Base-by-base conservation (phyloP, 805 yeast genomes). In the Kregervanrija pseudodelftensis region DNA sequence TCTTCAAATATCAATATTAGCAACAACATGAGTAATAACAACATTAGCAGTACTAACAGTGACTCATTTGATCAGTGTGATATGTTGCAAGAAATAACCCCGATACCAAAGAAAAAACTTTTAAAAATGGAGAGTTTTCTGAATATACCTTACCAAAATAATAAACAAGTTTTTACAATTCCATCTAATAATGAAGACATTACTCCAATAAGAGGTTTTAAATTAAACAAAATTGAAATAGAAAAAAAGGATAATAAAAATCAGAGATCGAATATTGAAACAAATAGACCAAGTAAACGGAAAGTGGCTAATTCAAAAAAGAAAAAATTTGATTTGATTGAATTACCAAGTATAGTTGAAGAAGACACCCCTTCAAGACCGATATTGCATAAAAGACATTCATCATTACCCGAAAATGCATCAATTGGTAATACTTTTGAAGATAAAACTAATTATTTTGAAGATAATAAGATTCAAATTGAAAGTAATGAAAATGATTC, bases 71-170 rank as follows among this genome's bases (percentile, higher is more conserved):
- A 22, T 7, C 28, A 22, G 28, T 22, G 28, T 22, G 28, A 22
- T 22, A 22, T 22, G 7, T 22, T 22, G 7, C 28, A 22, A 7
- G 28, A 22, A 5, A 22, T 22, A 4, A 22, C 11, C 30, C 4
- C 17, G 22, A 17, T 32, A 12, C 30, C 41, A 14, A 48, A 50
- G 41, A 51, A 49, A 36, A 49, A 47, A 37, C 35, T 61, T 8
- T 11, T 61, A 42, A 61, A 61, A 41, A 61, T 57, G 43, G 65
- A 61, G 47, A 60, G 64, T 38, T 61, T 61, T 33, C 36, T 60
- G 22, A 55, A 56, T 30, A 35, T 50, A n/a, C 50, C 53, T 2
- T 32, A 30, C 13, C 17, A 28, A 12, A 42, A 22, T 22, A 22
- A 22, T 22, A 22, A 22, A 22, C 28, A 22, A 8, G 28, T 22